A percentile compares a stretch with the other conserved stretches of the same genome.
phyloP scores from a whole-genome alignment of 1,284 basidiomycete genomes.

The Polyporus tsugae region DNA sequence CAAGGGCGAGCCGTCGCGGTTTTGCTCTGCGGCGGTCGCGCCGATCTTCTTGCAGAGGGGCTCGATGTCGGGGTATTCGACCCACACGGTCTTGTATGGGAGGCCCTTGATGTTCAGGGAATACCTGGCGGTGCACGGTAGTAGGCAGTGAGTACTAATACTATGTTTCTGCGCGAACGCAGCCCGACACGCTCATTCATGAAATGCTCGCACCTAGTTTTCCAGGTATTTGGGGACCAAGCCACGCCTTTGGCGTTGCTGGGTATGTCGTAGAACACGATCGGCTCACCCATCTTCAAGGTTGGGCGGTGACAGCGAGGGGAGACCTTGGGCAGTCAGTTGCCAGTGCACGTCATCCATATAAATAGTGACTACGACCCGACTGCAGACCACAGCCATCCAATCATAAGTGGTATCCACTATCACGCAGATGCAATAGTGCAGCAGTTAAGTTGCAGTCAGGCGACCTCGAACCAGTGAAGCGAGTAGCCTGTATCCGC shows the following conservation, averaged over 20 bases:
- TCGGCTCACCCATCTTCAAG: conserved; percentile 22
- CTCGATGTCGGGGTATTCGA: conserved; percentile 48
- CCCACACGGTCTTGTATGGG: conserved; percentile 45
- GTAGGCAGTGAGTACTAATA: conserved; percentile 18
- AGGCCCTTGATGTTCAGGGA: conserved; percentile 46
- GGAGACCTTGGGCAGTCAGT: too few relatives aligned
- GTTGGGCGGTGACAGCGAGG: background rate
- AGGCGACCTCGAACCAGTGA: too few relatives aligned
- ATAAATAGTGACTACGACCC: too few relatives aligned
- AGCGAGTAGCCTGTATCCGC: too few relatives aligned
- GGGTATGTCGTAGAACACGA: conserved; percentile 42
- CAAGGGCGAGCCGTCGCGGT: conserved; percentile 33
- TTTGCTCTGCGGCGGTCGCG: conserved; percentile 33
- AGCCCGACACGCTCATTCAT: conserved; percentile 24
- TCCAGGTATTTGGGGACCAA: conserved; percentile 39
- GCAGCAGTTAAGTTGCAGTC: too few relatives aligned
- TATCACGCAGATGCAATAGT: too few relatives aligned
- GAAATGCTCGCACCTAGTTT: conserved; percentile 41
- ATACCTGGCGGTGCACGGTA: conserved; percentile 32
- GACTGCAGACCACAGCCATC: too few relatives aligned
- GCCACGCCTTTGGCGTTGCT: conserved; percentile 28
- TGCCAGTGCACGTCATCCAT: too few relatives aligned
- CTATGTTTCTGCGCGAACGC: conserved; percentile 36
- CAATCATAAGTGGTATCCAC: too few relatives aligned
- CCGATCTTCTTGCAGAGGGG: conserved; percentile 40